Evolutionary conservation across 73 alveolate species (phyloP), one percentile per base, ranked within the genome.

Genomic region (Paramecium biaurelia): DNA sequence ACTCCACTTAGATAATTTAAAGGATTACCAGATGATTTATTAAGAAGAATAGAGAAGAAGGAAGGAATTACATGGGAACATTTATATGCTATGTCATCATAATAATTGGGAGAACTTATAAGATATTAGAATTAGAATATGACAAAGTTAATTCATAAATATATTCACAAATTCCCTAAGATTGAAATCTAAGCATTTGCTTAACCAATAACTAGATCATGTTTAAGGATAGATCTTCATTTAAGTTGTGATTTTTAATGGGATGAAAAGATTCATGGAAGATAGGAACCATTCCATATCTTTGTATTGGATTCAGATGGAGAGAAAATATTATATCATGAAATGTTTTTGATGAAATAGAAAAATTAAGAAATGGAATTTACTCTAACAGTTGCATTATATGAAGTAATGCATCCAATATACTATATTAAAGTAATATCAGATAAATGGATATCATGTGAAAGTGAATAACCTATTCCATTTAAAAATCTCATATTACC

Each of bases 1-100:
- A 97, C 99, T 8, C 99, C 99, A 12, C 92, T 99, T 92, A 96
- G 99, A 68, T 98, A 99, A 93, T 99, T 98, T 94, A 97, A 98
- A 89, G 97, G 87, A 92, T 92, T 85, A 85, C 98, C 97, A 0
- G 99, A 96, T 76, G 97, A 94, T 47, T 92, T 98, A 24, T 92
- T 97, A 47, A 95, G 98, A 85, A 98, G 97, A 92, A 93, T 96
- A 21, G 99, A 98, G 95, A 92, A 93, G 38, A 92, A 93, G 15
- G 97, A 93, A 49, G 87, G 94, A 57, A 35, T 94, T 32, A 70
- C 92, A 14, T 94, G 90, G 87, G 92, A 86, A 12, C 94, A 85
- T 68, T 76, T 79, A 24, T 68, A 93, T 28, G 92, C 79, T 5
- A 85, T 93, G 94, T 85, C 94, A 28, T 92, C 76, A 26, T 93